phyloP scores from a whole-genome alignment of 2,329 filamentous ascomycete species.

The Neofusicoccum laricinum region DNA sequence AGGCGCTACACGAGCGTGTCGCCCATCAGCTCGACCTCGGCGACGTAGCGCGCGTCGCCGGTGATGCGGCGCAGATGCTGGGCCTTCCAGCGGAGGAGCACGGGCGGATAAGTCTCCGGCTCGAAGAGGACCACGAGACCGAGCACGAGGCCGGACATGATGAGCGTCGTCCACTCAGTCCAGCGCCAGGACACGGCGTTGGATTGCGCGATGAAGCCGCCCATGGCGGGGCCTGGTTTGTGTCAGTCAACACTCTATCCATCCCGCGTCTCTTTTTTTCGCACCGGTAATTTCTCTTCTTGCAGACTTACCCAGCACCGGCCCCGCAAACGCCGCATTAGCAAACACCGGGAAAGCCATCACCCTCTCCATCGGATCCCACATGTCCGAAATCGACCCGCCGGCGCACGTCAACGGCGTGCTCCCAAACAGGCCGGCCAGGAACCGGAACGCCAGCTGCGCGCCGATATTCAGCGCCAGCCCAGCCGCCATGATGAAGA shows the following conservation, averaged over 20 bases:
- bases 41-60: constrained; percentile 45
- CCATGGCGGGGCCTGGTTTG: constrained; percentile 33
- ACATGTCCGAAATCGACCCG: constrained; percentile 47
- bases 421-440: constrained; percentile 49
- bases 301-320: constrained; percentile 25
- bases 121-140: constrained; percentile 40
- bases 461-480: constrained; percentile 47
- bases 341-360: constrained; percentile 52
- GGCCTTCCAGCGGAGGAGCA: constrained; percentile 36
- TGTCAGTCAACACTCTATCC: not conserved
- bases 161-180: constrained; percentile 37
- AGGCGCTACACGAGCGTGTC: constrained; percentile 37
- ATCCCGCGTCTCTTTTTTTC: not conserved
- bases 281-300: not conserved
- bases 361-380: constrained; percentile 47
- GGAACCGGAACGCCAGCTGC: constrained; percentile 49
- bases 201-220: constrained; percentile 34
- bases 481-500: constrained; percentile 49
- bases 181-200: constrained; percentile 37
- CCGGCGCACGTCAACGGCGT: constrained; percentile 47
- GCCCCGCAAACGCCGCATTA: constrained; percentile 40
- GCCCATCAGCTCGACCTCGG: constrained; percentile 45
- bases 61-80: constrained; percentile 27
- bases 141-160: constrained; percentile 31
- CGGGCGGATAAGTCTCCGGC: constrained; percentile 51